These are phyloP conservation scores for Fusarium veterinarium DNA, from an alignment of 2,329 filamentous ascomycete species.

Conservation along the genomic window DNA sequence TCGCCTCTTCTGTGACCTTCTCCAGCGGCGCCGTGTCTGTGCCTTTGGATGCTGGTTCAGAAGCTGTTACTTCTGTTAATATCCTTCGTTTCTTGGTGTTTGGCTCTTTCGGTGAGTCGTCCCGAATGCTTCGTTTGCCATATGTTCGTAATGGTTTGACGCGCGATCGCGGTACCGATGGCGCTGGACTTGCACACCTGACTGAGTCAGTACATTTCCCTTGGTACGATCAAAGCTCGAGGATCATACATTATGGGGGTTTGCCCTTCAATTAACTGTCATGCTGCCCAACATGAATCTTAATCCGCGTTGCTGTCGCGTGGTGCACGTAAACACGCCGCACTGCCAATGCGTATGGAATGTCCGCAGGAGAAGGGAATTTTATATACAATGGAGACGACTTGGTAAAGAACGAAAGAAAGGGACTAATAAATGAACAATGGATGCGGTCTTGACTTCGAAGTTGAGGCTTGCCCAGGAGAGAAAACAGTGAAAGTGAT, in stretches of 20 bases:
- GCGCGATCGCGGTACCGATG: conserved; percentile 43
- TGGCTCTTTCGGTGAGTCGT: conserved; percentile 34
- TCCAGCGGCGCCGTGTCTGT: not conserved
- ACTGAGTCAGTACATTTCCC: conserved; percentile 4
- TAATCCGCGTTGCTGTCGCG: not conserved
- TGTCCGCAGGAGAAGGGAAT: fast-evolving
- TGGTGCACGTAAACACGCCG: not conserved
- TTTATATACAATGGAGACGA: not conserved
- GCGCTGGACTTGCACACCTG: conserved; percentile 49
- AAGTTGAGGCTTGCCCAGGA: not conserved
- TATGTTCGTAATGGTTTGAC: conserved; percentile 55
- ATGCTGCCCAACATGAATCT: conserved; percentile 1
- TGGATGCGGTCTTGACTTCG: not conserved
- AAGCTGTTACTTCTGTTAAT: not conserved
- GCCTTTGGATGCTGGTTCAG: not conserved
- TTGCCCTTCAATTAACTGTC: not conserved
- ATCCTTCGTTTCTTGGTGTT: conserved; percentile 44
- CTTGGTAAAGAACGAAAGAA: not conserved
- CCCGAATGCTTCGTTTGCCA: conserved; percentile 49
- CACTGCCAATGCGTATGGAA: fast-evolving
- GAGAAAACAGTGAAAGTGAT: not conserved
- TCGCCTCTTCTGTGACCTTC: not conserved
- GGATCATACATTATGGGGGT: conserved; percentile 1
- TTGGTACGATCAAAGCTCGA: fast-evolving
- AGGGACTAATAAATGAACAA: not conserved